Conservation (phyloP, 2,329 filamentous ascomycete genomes). For the Claviceps africana region DNA sequence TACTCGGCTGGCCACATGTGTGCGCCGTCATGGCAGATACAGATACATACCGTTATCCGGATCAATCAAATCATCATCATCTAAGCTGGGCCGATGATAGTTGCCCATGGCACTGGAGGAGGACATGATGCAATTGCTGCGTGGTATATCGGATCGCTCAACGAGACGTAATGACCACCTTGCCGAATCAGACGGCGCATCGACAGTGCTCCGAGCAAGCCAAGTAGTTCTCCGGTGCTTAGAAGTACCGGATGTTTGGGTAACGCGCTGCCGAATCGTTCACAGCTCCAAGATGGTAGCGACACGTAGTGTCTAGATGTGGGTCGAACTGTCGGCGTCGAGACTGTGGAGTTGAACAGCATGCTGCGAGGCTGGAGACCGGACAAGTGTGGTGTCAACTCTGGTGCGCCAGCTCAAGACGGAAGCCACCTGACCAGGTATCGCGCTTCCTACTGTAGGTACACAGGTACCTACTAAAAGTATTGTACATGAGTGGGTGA, state of each 20-base stretch:
- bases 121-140: slow-evolving; percentile 24
- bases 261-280: not conserved
- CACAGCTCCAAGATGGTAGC: not conserved
- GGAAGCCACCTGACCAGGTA: not conserved
- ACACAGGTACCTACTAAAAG: too few relatives aligned
- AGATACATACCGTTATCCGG: slow-evolving; percentile 55
- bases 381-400: too few relatives aligned
- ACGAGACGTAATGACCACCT: not conserved
- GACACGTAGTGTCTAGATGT: not conserved
- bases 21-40: not conserved
- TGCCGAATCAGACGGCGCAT: not conserved
- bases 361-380: not conserved
- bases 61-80: slow-evolving; percentile 62
- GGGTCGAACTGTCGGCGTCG: not conserved
- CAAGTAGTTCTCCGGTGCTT: too few relatives aligned
- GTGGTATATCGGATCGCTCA: not conserved
- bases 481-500: too few relatives aligned
- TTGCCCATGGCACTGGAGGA: slow-evolving; percentile 37
- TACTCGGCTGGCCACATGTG: not conserved
- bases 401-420: too few relatives aligned
- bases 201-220: not conserved
- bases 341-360: not conserved
- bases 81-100: slow-evolving; percentile 46
- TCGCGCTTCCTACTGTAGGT: too few relatives aligned
- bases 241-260: not conserved